Conservation (phyloP, 306 rosid genomes). For the Acmispon strigosus region DNA sequence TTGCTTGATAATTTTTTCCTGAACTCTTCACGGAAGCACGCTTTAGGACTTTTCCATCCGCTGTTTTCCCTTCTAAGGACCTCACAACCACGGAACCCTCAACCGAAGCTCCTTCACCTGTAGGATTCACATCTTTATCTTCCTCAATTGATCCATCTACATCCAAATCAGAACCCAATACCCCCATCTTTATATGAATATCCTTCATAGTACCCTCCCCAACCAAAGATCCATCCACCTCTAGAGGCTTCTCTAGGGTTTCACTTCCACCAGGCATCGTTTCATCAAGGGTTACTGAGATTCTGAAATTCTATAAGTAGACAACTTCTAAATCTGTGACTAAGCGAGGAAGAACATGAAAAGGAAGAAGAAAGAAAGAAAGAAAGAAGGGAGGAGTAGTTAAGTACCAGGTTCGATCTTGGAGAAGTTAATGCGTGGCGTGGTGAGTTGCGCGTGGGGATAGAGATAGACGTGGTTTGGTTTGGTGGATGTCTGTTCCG, state of each 20-base stretch:
- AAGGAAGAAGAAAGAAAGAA: too few species aligned
- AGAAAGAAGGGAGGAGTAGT: too few species aligned
- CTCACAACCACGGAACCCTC: slow-evolving; percentile 29
- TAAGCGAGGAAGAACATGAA: too few species aligned
- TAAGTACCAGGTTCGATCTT: too few species aligned
- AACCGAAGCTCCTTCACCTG: slow-evolving; percentile 5
- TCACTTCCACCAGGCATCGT: slow-evolving; percentile 30
- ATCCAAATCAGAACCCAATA: slow-evolving; percentile 58
- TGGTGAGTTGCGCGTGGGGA: too few species aligned
- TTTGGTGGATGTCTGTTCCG: too few species aligned
- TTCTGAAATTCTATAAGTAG: slow-evolving; percentile 32
- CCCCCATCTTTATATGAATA: slow-evolving; percentile 59
- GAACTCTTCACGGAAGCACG: slow-evolving; percentile 15
- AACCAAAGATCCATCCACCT: slow-evolving; percentile 28
- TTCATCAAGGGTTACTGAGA: slow-evolving; percentile 29
- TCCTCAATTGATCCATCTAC: slow-evolving; percentile 35
- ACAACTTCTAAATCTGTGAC: slow-evolving; percentile 28
- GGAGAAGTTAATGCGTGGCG: too few species aligned
- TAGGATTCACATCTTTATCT: slow-evolving; percentile 22
- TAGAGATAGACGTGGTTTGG: too few species aligned
- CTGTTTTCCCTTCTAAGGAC: slow-evolving; percentile 16
- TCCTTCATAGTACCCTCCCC: slow-evolving; percentile 52
- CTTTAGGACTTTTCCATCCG: slow-evolving; percentile 27
- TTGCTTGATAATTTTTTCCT: slow-evolving; percentile 22
- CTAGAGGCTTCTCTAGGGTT: slow-evolving; percentile 24